These are phyloP conservation scores for Starmerella sp. DNA, from an alignment of 805 yeast genomes.

Conservation along the genomic window DNA sequence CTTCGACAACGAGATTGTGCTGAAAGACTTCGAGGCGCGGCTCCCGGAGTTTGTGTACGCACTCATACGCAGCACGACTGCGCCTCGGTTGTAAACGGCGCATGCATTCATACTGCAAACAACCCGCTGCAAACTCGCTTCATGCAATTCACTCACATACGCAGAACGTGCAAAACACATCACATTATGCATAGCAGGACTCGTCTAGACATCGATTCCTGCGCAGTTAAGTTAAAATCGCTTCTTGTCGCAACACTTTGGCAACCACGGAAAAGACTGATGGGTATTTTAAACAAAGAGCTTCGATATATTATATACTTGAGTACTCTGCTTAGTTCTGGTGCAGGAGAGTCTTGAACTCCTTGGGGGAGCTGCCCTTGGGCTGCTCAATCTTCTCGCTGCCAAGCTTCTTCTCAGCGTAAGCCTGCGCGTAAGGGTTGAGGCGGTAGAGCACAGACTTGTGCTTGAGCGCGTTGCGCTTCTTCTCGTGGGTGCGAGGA, in stretches of 20 bases:
- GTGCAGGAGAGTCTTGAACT: slow-evolving; percentile 26
- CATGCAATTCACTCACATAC: too few species aligned
- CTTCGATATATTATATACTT: not conserved
- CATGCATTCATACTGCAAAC: too few species aligned
- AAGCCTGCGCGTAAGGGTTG: slow-evolving; percentile 99
- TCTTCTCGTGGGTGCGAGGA: slow-evolving; percentile 89
- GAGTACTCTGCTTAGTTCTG: slow-evolving; percentile 23
- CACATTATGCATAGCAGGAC: too few species aligned
- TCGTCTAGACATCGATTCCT: too few species aligned
- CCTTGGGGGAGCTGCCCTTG: slow-evolving; percentile 32
- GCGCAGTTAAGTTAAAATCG: too few species aligned
- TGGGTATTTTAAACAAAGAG: not conserved
- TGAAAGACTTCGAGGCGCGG: slow-evolving; percentile 16
- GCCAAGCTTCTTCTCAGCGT: slow-evolving; percentile 82
- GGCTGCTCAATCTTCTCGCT: slow-evolving; percentile 61
- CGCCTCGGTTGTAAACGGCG: too few species aligned
- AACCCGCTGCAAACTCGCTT: too few species aligned
- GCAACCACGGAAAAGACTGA: not conserved
- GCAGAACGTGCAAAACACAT: too few species aligned
- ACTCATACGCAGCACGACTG: not conserved
- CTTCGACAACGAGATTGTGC: slow-evolving; percentile 24
- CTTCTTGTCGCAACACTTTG: too few species aligned
- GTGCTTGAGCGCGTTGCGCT: slow-evolving; percentile 99
- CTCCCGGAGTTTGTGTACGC: slow-evolving; percentile 6
- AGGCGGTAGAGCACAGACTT: slow-evolving; percentile 94